These are phyloP conservation scores for Suhomyces terraborum DNA, from an alignment of 1,139 yeast species.

Conservation along the genomic window DNA sequence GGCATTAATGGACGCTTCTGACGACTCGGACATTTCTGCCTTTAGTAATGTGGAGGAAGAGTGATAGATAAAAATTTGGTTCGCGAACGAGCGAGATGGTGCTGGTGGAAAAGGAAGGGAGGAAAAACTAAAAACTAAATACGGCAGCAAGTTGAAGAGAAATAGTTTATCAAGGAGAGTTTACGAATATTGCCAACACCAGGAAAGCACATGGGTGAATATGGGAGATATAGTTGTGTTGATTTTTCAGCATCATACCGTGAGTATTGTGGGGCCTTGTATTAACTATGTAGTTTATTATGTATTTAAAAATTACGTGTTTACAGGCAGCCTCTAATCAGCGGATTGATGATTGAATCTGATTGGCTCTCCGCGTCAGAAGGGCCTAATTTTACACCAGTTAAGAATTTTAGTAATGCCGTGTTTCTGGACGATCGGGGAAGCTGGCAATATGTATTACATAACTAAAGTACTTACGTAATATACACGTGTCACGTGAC, in stretches of 20 bases:
- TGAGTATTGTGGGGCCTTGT: no score
- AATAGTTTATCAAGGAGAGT: neutral
- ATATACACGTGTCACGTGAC: neutral
- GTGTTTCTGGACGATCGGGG: conserved; percentile 4
- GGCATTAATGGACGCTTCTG: conserved; percentile 1
- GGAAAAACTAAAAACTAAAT: conserved; percentile 2
- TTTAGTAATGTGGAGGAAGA: conserved; percentile 1
- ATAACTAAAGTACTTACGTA: no score
- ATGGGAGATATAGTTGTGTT: no score
- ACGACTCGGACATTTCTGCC: conserved; percentile 7
- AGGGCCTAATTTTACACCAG: neutral
- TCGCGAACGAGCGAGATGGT: conserved; percentile 9
- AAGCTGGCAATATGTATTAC: neutral
- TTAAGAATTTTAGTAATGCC: neutral
- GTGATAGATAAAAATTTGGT: conserved; percentile 6
- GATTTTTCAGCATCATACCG: no score
- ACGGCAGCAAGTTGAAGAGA: neutral
- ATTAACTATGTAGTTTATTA: no score
- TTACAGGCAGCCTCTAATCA: no score
- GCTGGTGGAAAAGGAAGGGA: conserved; percentile 1
- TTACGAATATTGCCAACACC: no score
- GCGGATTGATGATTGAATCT: neutral
- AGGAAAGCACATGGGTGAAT: no score
- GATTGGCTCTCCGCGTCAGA: neutral
- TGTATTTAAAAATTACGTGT: no score